Base-by-base conservation (phyloP, 306 rosid genomes). In the Vigna radiata region DNA sequence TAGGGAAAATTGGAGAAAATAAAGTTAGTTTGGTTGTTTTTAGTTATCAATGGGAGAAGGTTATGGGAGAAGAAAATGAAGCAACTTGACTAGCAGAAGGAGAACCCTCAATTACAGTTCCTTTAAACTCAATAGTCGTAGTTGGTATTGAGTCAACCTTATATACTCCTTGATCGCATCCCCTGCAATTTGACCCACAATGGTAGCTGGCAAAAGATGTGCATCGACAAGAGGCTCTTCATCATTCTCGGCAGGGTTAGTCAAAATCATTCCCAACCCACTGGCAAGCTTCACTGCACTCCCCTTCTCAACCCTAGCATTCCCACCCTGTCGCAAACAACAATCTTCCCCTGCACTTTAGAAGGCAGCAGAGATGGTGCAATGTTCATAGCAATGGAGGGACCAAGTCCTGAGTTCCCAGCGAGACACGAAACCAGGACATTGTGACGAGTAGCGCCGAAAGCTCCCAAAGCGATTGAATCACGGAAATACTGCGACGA, bases 151-250 rank as follows among this genome's bases (percentile, higher is more conserved):
- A 21, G 73, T 77, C 23, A 18, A 43, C 60, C 14, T 88, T 46
- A 90, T 83, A 48, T 92, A 92, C 18, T 76, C 78, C 60, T 78
- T 88, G 25, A 95, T 84, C 75, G 89, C 77, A 43, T 92, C 87
- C 0, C 89, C 97, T 0, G 90, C 91, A 2, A 8, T 88, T 73
- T 78, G 86, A 18, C 97, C 98, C 54, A 95, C 93, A 96, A 87
- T 92, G 1, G 96, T 89, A n/a, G 96, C 87, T 0, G 97, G 89
- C 0, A 92, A 8, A 15, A 92, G 91, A 77, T 95, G 97, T 0
- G 96, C 83, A 81, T 95, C 97, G 0, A 97, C 96, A 9, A 95
- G 83, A 79, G 92, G 96, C 82, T 92, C 96, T 61, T 95, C 97
- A 5, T 91, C 97, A 36, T 56, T 90, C 0, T 74, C 92, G 14